A percentile compares a stretch with the other conserved stretches of the same genome.
These are phyloP conservation scores for Annulohypoxylon maeteangense DNA, from an alignment of 495 filamentous ascomycete genomes.

Conservation along the genomic window DNA sequence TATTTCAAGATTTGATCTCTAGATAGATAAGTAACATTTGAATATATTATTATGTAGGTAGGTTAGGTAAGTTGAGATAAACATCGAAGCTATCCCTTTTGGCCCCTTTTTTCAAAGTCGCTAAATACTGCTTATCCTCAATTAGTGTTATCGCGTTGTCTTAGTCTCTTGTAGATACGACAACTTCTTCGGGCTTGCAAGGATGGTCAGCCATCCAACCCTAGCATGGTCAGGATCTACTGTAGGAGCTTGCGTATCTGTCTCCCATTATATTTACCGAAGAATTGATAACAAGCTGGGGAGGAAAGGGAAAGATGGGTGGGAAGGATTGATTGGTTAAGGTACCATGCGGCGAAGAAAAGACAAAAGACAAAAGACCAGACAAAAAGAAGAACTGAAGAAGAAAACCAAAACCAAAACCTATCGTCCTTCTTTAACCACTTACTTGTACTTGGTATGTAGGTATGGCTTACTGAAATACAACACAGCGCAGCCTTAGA, in stretches of 20 bases:
- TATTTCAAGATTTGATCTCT: no score
- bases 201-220: slow-evolving; percentile 4
- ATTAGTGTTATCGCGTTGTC: slow-evolving; percentile 1
- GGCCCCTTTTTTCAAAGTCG: background rate
- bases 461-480: background rate
- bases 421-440: background rate
- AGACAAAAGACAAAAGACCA: background rate
- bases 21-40: no score
- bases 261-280: slow-evolving; percentile 1
- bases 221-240: slow-evolving; percentile 20
- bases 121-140: background rate
- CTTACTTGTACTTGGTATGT: background rate
- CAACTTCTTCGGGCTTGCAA: background rate
- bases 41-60: background rate
- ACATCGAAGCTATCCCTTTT: background rate
- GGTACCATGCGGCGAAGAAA: slow-evolving; percentile 9
- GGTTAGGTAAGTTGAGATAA: slow-evolving; percentile 5
- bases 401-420: background rate
- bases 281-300: slow-evolving; percentile 16
- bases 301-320: slow-evolving; percentile 6
- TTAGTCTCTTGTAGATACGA: slow-evolving; percentile 1
- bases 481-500: background rate
- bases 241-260: slow-evolving; percentile 15
- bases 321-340: slow-evolving; percentile 10
- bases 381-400: no score